A percentile compares a stretch with the other conserved stretches of the same genome.
Evolutionary conservation across 2,329 filamentous ascomycete genomes (phyloP).

Genomic region (Aspergillus tanneri): DNA sequence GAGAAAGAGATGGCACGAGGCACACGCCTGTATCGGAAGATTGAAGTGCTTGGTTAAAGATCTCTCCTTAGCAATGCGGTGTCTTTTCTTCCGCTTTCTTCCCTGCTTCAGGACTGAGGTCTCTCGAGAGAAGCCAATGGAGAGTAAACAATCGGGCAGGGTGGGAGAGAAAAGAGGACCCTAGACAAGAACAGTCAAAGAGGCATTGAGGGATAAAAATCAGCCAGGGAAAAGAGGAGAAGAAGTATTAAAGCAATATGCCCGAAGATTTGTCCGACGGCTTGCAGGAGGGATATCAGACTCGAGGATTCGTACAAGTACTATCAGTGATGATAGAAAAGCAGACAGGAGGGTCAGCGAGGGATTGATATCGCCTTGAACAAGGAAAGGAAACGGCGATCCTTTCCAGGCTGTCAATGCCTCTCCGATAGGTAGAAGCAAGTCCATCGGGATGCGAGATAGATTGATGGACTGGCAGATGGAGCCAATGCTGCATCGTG

Average conservation of each 20-base stretch:
- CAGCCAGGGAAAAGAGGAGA: not conserved
- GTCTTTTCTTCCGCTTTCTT: too few species aligned
- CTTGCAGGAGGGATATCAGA: constrained; percentile 18
- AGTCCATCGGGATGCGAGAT: constrained; percentile 11
- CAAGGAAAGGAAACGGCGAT: constrained; percentile 20
- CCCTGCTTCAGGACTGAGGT: too few species aligned
- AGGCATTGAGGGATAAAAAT: constrained; percentile 15
- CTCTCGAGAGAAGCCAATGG: too few species aligned
- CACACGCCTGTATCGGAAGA: not conserved
- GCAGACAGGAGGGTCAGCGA: constrained; percentile 17
- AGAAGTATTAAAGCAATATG: constrained; percentile 15
- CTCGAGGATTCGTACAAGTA: constrained; percentile 13
- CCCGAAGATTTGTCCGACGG: constrained; percentile 22
- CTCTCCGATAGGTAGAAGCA: constrained; percentile 6
- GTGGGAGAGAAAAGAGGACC: not conserved
- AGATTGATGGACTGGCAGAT: constrained; percentile 9
- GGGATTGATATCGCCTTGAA: constrained; percentile 18
- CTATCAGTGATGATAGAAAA: constrained; percentile 21
- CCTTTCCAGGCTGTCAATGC: constrained; percentile 9
- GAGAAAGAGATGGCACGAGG: not conserved
- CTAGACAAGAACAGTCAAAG: not conserved
- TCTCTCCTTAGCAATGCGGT: too few species aligned
- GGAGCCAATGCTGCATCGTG: constrained; percentile 12
- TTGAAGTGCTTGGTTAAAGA: too few species aligned
- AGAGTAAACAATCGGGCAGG: too few species aligned